These are phyloP conservation scores for Suhomyces xylopsoci DNA, from an alignment of 805 yeast genomes.

Conservation along the genomic window DNA sequence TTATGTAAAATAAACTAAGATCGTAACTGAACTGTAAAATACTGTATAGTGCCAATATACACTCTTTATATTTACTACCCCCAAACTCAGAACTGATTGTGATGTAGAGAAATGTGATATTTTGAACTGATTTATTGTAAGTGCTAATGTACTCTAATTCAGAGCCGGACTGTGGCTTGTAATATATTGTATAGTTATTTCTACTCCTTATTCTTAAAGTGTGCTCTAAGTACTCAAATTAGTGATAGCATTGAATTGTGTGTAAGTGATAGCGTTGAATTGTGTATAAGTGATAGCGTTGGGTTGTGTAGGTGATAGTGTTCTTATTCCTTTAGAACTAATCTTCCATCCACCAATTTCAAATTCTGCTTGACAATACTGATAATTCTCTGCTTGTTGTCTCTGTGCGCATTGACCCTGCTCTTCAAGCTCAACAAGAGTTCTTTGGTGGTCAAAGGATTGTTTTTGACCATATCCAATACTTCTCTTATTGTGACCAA, in stretches of 20 bases:
- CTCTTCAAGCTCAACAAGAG: constrained; percentile 58
- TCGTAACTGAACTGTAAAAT: not conserved
- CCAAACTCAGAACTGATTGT: no score
- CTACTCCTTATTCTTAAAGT: no score
- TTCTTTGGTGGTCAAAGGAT: constrained; percentile 60
- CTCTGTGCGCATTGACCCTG: constrained; percentile 61
- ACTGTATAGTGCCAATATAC: not conserved
- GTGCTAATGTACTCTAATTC: no score
- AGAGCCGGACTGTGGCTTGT: no score
- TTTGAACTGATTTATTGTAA: no score
- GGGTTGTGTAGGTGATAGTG: no score
- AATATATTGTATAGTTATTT: no score
- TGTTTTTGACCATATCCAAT: constrained; percentile 53
- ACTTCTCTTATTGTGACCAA: constrained; percentile 73
- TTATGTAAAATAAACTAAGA: constrained; percentile 29
- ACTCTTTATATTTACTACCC: no score
- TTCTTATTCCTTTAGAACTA: constrained; percentile 36
- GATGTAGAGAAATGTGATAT: not conserved
- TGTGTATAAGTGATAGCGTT: no score
- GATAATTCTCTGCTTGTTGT: constrained; percentile 60
- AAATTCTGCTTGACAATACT: constrained; percentile 55
- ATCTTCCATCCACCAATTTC: constrained; percentile 48
- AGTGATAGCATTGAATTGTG: no score
- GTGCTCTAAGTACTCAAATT: no score
- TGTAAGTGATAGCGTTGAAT: no score